A percentile compares a stretch with the other conserved stretches of the same genome.
phyloP scores from a whole-genome alignment of 352 stramenopile genomes.

The Elongisporangium undulatum region DNA sequence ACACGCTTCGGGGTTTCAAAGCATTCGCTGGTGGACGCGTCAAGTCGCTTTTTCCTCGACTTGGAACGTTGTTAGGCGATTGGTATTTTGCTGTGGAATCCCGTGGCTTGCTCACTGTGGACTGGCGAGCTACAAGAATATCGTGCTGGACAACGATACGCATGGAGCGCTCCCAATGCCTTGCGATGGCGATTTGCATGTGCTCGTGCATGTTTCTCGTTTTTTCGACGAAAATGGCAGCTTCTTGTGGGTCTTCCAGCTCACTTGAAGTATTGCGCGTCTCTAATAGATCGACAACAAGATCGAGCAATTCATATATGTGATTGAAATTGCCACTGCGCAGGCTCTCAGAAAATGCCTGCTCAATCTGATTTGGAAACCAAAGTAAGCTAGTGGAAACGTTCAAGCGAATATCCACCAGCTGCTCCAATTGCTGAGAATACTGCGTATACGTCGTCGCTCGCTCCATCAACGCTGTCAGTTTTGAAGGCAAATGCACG shows the following conservation, averaged over 20 bases:
- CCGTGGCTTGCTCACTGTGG: neutral
- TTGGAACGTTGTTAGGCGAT: neutral
- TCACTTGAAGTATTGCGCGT: neutral
- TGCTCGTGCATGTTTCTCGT: neutral
- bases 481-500: conserved; percentile 7
- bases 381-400: conserved; percentile 49
- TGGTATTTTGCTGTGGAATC: neutral
- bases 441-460: conserved; percentile 43
- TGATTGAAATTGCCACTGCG: neutral
- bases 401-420: conserved; percentile 25
- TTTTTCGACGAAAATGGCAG: neutral
- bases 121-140: neutral
- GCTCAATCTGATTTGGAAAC: conserved; percentile 29
- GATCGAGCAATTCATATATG: conserved; percentile 21
- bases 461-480: conserved; percentile 33
- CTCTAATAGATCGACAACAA: conserved; percentile 1
- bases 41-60: neutral
- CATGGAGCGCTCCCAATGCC: neutral
- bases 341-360: conserved; percentile 16
- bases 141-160: neutral
- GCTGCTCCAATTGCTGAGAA: conserved; percentile 14
- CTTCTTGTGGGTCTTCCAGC: neutral
- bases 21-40: neutral
- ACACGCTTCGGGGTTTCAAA: neutral
- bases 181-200: neutral